Evolutionary conservation across 306 rosid genomes (phyloP).

Genomic region (Fragaria ananassa): DNA sequence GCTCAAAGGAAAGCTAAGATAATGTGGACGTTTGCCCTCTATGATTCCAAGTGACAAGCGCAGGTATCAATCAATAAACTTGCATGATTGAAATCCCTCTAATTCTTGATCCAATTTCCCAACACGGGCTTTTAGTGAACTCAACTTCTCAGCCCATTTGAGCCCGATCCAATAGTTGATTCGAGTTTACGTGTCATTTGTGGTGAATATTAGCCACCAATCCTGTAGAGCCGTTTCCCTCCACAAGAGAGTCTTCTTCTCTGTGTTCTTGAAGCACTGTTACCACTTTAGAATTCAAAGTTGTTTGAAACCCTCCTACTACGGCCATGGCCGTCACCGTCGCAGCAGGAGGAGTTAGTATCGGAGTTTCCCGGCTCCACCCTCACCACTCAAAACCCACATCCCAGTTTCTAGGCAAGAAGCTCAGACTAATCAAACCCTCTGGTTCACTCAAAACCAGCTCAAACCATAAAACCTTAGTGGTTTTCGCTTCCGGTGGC

Average conservation of each 20-base stretch:
- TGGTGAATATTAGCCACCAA: conserved; percentile 34
- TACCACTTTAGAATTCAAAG: not conserved
- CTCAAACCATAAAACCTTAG: conserved; percentile 33
- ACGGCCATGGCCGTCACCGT: conserved; percentile 49
- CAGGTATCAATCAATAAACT: too few species aligned
- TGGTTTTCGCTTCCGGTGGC: conserved; percentile 37
- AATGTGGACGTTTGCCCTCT: not conserved
- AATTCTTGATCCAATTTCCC: not conserved
- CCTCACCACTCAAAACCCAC: conserved; percentile 41
- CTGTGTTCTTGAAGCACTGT: not conserved
- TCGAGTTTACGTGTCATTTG: conserved; percentile 30
- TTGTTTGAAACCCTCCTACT: not conserved
- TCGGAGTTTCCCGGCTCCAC: conserved; percentile 48
- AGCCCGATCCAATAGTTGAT: too few species aligned
- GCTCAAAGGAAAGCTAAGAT: too few species aligned
- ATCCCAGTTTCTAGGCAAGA: conserved; percentile 61
- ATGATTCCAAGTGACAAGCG: too few species aligned
- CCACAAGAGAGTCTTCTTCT: conserved; percentile 36
- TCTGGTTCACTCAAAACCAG: conserved; percentile 16
- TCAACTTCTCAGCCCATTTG: too few species aligned
- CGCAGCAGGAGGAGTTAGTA: conserved; percentile 56
- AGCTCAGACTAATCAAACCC: conserved; percentile 39
- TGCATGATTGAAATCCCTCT: too few species aligned
- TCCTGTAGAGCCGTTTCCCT: conserved; percentile 37
- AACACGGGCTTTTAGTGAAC: not conserved